Evolutionary conservation across 1,284 basidiomycete genomes (phyloP).

Genomic region (Ganoderma lucidum): DNA sequence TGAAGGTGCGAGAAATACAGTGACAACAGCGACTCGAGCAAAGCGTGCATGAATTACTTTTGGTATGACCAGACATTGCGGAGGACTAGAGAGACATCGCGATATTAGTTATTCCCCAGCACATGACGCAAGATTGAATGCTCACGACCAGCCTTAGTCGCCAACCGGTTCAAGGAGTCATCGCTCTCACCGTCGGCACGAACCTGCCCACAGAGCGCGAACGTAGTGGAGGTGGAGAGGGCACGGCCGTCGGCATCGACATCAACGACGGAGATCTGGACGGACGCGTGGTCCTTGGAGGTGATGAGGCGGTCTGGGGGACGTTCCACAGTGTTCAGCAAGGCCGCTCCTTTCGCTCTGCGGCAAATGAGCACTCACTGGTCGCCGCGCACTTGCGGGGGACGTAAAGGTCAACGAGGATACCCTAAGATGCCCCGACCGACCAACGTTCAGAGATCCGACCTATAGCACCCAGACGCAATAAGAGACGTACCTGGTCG

Average conservation of each 20-base stretch:
- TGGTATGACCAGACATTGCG: constrained; percentile 81
- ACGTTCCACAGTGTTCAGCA: constrained; percentile 14
- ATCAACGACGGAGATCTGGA: constrained; percentile 95
- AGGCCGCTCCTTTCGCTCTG: neutral
- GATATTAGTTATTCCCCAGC: constrained; percentile 9
- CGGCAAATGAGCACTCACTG: constrained; percentile 60
- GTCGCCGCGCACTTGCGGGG: constrained; percentile 99
- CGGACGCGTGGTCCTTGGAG: constrained; percentile 98
- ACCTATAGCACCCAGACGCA: neutral
- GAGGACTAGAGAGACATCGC: constrained; percentile 57
- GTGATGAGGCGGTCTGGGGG: constrained; percentile 90
- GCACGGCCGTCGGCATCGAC: constrained; percentile 95
- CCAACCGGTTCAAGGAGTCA: constrained; percentile 96
- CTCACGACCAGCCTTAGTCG: constrained; percentile 95
- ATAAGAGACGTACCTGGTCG: constrained; percentile 64
- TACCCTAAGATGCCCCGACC: constrained; percentile 67
- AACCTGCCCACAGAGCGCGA: constrained; percentile 95
- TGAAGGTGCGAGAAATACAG: constrained; percentile 28
- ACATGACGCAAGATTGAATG: constrained; percentile 38
- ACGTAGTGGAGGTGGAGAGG: constrained; percentile 87
- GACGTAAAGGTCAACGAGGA: constrained; percentile 99
- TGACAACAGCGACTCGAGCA: constrained; percentile 26
- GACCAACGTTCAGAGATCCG: constrained; percentile 27
- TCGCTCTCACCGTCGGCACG: constrained; percentile 96
- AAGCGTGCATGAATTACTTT: constrained; percentile 56